Base-by-base conservation (phyloP, 129 eudicot genomes). In the Escallonia herrerae region DNA sequence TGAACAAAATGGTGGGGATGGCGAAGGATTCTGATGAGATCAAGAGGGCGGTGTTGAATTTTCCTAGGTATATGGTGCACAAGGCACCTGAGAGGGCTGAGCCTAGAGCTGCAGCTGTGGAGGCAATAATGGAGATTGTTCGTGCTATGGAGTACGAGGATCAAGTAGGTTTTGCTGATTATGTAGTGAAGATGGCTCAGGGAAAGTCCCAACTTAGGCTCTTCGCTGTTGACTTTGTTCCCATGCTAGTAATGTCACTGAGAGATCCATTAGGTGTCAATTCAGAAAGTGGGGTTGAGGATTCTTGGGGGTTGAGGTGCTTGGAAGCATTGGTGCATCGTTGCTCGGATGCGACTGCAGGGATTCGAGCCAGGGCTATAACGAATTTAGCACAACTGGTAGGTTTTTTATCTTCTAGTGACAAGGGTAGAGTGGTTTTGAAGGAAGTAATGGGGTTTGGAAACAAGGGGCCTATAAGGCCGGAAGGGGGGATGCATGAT, bases 31-130 rank as follows among this genome's bases (percentile, higher is more conserved):
- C 87, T 3, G 81, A 45, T 48, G 91, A 70, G 55, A 79, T 94
- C 15, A 79, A 63, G 64, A 89, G 82, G 68, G 78, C 86, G 0
- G 60, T 94, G 63, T 81, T 78, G 58, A 84, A 86, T 66, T 69
- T 94, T 73, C 84, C 90, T 1, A 89, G 74, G 84, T 89, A 80
- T 84, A 73, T 86, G 87, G 85, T 74, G 22, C 59, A 73, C 8
- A 89, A 82, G 74, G 93, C 99, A 0, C 95, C 95, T 0, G 99
- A 94, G 68, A 80, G 79, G 68, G 74, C 95, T 68, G 99, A 94
- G 60, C 78, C 83, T 63, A 82, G 99, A 64, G 83, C 90, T 13
- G 64, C 75, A 43, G 99, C 95, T 53, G 97, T 94, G 59, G 97
- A 94, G 66, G 80, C 90, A 6, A 82, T 94, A 38, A 81, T 89